phyloP scores from a whole-genome alignment of 2,329 filamentous ascomycete genomes.

The Magnaporthiopsis incrustans region DNA sequence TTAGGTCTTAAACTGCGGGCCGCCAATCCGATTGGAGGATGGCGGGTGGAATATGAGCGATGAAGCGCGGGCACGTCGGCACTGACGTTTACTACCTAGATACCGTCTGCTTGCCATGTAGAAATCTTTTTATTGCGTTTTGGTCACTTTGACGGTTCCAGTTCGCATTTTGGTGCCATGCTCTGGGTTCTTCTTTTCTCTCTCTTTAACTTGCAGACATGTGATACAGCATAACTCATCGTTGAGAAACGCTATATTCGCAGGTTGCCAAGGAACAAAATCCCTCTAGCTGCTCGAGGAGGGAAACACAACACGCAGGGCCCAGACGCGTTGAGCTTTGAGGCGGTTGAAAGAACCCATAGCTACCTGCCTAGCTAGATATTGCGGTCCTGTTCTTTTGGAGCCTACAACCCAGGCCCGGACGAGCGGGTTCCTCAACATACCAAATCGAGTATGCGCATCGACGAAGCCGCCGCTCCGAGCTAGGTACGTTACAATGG shows the following conservation, averaged over 20 bases:
- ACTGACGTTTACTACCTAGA: constrained; percentile 5
- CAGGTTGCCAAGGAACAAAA: too few relatives aligned
- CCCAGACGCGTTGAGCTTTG: too few relatives aligned
- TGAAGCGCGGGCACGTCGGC: constrained; percentile 2
- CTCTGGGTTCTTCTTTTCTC: too few relatives aligned
- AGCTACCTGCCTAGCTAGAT: not conserved
- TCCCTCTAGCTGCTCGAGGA: too few relatives aligned
- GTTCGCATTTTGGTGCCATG: too few relatives aligned
- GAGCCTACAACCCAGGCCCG: not conserved
- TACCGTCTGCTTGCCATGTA: constrained; percentile 7
- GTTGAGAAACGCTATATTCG: too few relatives aligned
- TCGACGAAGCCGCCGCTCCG: not conserved
- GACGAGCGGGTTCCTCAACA: not conserved
- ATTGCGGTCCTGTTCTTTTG: not conserved
- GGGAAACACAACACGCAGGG: too few relatives aligned
- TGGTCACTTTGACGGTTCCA: not conserved
- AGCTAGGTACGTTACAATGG: not conserved
- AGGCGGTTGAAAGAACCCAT: too few relatives aligned
- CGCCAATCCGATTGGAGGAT: not conserved
- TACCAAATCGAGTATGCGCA: not conserved
- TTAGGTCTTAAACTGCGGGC: not conserved
- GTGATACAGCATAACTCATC: too few relatives aligned
- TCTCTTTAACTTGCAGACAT: too few relatives aligned
- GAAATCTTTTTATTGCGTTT: constrained; percentile 5
- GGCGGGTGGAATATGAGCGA: not conserved